Percentiles rank a stretch among this genome's conserved stretches.
Conservation (phyloP, 352 stramenopile species). For the Peronospora belbahrii region DNA sequence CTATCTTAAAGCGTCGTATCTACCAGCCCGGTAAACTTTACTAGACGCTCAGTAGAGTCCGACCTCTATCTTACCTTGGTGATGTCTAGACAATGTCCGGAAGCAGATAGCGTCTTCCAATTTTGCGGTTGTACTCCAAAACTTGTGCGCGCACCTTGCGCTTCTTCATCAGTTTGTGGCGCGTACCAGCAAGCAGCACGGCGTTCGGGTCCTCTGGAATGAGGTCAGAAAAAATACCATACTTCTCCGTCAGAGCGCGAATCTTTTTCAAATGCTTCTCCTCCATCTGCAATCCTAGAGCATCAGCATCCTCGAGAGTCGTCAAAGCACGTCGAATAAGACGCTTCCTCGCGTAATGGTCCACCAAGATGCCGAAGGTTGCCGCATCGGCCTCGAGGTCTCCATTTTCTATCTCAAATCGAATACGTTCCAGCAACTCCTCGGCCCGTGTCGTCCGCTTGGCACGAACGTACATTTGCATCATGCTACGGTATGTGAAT, state of each 20-base stretch:
- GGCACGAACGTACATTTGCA: constrained; percentile 74
- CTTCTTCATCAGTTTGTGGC: constrained; percentile 70
- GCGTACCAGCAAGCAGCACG: constrained; percentile 49
- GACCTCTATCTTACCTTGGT: too few species aligned
- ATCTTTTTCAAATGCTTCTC: constrained; percentile 71
- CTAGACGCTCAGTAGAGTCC: too few species aligned
- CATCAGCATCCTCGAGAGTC: constrained; percentile 57
- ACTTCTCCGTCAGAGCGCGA: constrained; percentile 50
- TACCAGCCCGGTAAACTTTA: too few species aligned
- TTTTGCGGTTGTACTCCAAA: constrained; percentile 65
- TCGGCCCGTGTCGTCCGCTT: constrained; percentile 55
- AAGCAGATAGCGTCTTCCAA: constrained; percentile 67
- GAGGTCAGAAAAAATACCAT: constrained; percentile 68
- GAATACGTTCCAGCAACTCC: constrained; percentile 36
- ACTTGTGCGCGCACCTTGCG: constrained; percentile 63
- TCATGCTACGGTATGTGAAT: constrained; percentile 66
- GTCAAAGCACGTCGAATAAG: constrained; percentile 53
- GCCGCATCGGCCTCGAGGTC: constrained; percentile 50
- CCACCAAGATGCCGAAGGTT: constrained; percentile 60
- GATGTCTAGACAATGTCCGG: constrained; percentile 32
- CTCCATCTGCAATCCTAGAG: constrained; percentile 36
- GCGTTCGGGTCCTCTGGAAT: constrained; percentile 70
- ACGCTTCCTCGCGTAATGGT: constrained; percentile 64
- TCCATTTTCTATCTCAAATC: constrained; percentile 33
- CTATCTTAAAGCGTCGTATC: too few species aligned